Percentiles rank a stretch among this genome's conserved stretches.
phyloP scores from a whole-genome alignment of 345 rosid species.

The Bruguiera sexangula region DNA sequence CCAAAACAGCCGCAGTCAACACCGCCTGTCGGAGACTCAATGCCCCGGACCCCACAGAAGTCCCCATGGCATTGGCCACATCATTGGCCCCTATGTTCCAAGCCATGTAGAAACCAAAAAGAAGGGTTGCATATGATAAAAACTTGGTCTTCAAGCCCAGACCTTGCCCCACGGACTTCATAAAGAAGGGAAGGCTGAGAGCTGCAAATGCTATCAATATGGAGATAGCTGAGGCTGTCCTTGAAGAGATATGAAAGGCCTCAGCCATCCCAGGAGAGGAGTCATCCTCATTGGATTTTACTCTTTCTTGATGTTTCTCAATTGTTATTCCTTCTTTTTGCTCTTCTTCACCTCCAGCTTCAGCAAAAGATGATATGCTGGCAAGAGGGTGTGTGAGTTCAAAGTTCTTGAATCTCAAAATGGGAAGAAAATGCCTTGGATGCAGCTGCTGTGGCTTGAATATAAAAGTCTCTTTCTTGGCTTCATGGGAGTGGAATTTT shows the following conservation, averaged over 20 bases:
- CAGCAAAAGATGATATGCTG: conserved; percentile 67
- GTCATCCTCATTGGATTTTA: conserved; percentile 28
- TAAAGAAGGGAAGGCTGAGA: conserved; percentile 58
- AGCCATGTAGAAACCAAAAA: conserved; percentile 96
- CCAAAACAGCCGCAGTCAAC: conserved; percentile 82
- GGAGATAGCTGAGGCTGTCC: conserved; percentile 64
- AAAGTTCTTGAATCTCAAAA: conserved; percentile 25
- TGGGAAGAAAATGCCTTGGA: conserved; percentile 35
- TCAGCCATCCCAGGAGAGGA: conserved; percentile 65
- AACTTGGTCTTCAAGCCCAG: conserved; percentile 59
- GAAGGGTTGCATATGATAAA: conserved; percentile 65
- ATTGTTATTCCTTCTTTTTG: conserved; percentile 34
- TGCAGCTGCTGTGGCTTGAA: conserved; percentile 28
- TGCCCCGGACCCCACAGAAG: conserved; percentile 95
- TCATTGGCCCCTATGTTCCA: conserved; percentile 99
- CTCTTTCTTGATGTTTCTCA: conserved; percentile 27
- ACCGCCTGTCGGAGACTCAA: conserved; percentile 77
- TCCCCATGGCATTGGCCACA: conserved; percentile 99
- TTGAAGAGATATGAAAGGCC: conserved; percentile 74
- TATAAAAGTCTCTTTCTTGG: conserved; percentile 24
- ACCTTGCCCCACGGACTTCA: conserved; percentile 70
- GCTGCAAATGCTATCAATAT: conserved; percentile 68
- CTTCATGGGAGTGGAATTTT: conserved; percentile 31
- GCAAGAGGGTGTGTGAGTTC: conserved; percentile 48
- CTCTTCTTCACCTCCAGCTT: conserved; percentile 49